Evolutionary conservation across 2,329 filamentous ascomycete genomes (phyloP), one percentile per base, ranked within the genome.

Genomic region (Penicillium sp.): DNA sequence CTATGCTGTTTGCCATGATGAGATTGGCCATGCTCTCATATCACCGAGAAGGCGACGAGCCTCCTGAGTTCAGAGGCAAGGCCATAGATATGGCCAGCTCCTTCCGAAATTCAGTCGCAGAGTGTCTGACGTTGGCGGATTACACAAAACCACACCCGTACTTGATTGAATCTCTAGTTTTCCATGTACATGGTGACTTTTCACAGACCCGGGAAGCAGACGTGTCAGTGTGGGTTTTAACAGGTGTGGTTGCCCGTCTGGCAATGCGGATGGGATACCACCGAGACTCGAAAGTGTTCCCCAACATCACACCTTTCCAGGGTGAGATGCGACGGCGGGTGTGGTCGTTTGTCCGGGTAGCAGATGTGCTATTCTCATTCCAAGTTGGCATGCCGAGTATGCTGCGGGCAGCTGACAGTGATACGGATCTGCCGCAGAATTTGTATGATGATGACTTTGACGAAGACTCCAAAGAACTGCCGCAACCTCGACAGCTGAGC

Each of bases 241-340:
- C 82, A 1, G 82, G 84, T 26, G 80, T 88, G 61, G 83, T 87
- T 60, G 80, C 84, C 24, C 79, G 85, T 26, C 68, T 88, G 44
- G 85, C 85, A 13, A 87, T 88, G 84, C 79, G 84, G 26, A 87
- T 87, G 83, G 86, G 86, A 26, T 83, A 86, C 59, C 86, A 88
- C 68, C 79, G 85, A 50, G 86, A 88, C 67, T 79, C 84, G 10
- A 84, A 79, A 31, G 80, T 82, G 60, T 86, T 85, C 64, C 76
- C 83, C 3, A 82, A 82, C 58, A 82, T 88, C 56, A 79, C 80
- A 5, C 79, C 82, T 3, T 87, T 86, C 63, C 80, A 86, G 64
- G 85, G 83, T 14, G 86, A 88, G 70, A 85, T 82, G 73, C 75
- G 80, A 26, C 71, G 80, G 27, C 72, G 80, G 39, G 71, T 81